Base-by-base conservation (phyloP, 2,329 filamentous ascomycete species). In the Aspergillus calidoustus region DNA sequence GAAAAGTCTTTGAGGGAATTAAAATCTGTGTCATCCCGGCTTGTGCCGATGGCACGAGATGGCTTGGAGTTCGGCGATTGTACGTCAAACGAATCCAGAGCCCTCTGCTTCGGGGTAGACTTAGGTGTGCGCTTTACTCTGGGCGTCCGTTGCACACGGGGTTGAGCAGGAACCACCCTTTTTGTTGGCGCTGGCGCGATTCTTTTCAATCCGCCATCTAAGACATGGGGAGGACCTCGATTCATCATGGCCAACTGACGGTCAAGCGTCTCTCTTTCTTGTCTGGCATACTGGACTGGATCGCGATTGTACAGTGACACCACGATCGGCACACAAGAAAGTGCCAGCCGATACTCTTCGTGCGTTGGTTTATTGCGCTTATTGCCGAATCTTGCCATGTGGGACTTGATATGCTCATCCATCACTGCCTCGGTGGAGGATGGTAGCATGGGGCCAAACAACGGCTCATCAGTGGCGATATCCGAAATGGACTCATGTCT, bases 11-110 rank as follows among this genome's bases (percentile, higher is more conserved):
- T 84, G 34, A 96, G 82, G 3, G 87, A 81, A 50, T 84, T 81
- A 77, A 91, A 96, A 75, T 96, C 90, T 73, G 91, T 92, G 74
- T 96, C 92, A 74, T 95, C 92, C 38, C 91, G 85, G 69, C 89
- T 93, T 28, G 87, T 86, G 22, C 86, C 79, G 62, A 79, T 73
- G 49, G 71, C 70, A 64, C 79, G 79, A 53, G 69, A 54, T 78
- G 51, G 80, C 77, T 69, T 87, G 76, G 67, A 76, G 68, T 66
- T 69, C 63, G 76, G 66, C 66, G 67, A 65, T 60, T 71, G 68
- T 57, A 74, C 57, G 67, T 80, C 74, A 72, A 78, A 79, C 19
- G 71, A 71, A 56, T 78, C 76, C 49, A 72, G 69, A 64, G 63
- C 67, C 64, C 71, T 82, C 53, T 77, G 75, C 57, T 74, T 77